A percentile compares a stretch with the other conserved stretches of the same genome.
These are phyloP conservation scores for Elsinoe batatas DNA, from an alignment of 2,329 filamentous ascomycete genomes.

Conservation along the genomic window DNA sequence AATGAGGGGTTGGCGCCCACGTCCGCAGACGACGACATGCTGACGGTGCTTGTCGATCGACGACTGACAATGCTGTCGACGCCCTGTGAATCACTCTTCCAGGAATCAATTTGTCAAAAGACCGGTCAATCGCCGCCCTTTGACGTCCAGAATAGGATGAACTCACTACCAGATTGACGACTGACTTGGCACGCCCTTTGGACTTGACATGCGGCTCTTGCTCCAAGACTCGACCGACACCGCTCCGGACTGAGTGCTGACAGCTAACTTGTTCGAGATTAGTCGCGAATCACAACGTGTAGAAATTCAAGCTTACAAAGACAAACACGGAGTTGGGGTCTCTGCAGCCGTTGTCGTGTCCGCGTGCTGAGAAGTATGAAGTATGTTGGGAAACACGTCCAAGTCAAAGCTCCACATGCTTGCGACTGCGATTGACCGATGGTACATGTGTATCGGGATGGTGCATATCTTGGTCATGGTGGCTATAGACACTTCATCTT, in stretches of 20 bases:
- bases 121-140: neutral
- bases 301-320: neutral
- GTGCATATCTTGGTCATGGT: too few species aligned
- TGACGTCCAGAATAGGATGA: neutral
- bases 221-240: neutral
- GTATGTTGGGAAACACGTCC: too few species aligned
- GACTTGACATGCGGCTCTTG: neutral
- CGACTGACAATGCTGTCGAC: neutral
- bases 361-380: too few species aligned
- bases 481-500: too few species aligned
- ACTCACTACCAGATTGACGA: too few species aligned
- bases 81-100: neutral
- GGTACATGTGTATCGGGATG: too few species aligned
- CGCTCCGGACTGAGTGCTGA: neutral
- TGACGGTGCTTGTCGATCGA: neutral
- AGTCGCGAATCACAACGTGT: neutral
- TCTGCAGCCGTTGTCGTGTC: too few species aligned
- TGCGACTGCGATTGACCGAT: too few species aligned
- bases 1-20: neutral
- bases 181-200: neutral
- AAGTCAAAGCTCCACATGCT: too few species aligned
- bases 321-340: too few species aligned
- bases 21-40: slow-evolving; percentile 6
- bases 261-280: neutral
- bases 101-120: too few species aligned